A percentile compares a stretch with the other conserved stretches of the same genome.
Evolutionary conservation across 345 rosid species (phyloP).

Genomic region (Corymbia maculata): DNA sequence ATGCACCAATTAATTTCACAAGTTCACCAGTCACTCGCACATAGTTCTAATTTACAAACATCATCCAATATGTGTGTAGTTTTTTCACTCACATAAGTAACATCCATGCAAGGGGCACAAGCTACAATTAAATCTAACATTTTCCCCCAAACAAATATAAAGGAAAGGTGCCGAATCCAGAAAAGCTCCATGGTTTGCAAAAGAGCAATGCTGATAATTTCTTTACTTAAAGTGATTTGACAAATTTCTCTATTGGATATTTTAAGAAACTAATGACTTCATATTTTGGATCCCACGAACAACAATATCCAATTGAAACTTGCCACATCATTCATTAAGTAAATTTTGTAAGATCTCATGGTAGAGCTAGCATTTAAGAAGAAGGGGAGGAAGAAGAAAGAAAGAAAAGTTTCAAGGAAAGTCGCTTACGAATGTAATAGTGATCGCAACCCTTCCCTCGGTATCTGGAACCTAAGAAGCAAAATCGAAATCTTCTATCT

Average conservation of each 20-base stretch:
- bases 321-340: neutral
- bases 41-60: neutral
- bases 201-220: neutral
- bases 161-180: neutral
- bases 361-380: neutral
- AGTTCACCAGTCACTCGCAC: neutral
- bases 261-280: neutral
- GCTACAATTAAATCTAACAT: neutral
- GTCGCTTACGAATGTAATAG: neutral
- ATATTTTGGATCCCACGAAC: neutral
- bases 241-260: neutral
- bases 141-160: neutral
- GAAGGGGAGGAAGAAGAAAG: neutral
- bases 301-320: neutral
- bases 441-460: neutral
- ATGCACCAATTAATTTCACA: neutral
- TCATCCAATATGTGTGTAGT: neutral
- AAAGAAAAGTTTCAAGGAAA: neutral
- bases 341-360: neutral
- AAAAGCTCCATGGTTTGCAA: neutral
- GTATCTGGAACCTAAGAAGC: neutral
- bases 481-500: rapidly evolving
- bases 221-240: neutral
- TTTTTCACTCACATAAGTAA: neutral
- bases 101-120: neutral